Base-by-base conservation (phyloP, 495 filamentous ascomycete genomes). In the Pseudevernia furfuracea region DNA sequence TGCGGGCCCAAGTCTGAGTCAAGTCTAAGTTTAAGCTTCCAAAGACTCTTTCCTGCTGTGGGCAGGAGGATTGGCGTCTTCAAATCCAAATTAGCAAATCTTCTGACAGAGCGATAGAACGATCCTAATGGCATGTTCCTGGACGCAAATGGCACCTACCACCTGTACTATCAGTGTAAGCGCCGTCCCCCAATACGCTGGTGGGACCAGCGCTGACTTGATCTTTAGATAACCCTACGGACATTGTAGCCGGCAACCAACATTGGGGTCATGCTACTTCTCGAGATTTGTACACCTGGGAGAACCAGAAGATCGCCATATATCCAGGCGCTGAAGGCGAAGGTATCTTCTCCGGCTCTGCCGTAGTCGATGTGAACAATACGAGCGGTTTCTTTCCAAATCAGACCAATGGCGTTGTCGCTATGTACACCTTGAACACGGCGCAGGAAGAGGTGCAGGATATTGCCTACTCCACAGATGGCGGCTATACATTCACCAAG, bases 111-210 rank as follows among this genome's bases (percentile, higher is more conserved):
- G 25, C 17, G 1, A 46, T 53, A 71, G 70, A 85, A 85, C 68
- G 84, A 85, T 66, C 82, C 84, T 11, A 84, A 81, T 71, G 82
- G 84, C 57, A 78, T 85, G 65, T 76, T 84, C 38, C 58, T 75
- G 4, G 80, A 81, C 69, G 69, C 71, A 7, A 70, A 76, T 39
- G 80, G 77, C n/a, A 68, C 73, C 9, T 84, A 77, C 60, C 81
- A 84, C 70, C 67, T 83, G 1, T 84, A 83, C 70, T 84, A 82
- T 70, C 80, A 84, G 67, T 80, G 73, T 74, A 65, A 59, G 66
- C 48, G 28, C 52, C 28, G 39, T 49, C 28, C 25, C 37, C 44
- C 63, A 5, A 14, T 59, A 6, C 19, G n/a, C 19, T 14, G 21
- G 14, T 30, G 23, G 19, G 14, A 53, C 5, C 21, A n/a, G 7